phyloP scores from a whole-genome alignment of 1,284 basidiomycete genomes.

The Heterobasidion parviporum region DNA sequence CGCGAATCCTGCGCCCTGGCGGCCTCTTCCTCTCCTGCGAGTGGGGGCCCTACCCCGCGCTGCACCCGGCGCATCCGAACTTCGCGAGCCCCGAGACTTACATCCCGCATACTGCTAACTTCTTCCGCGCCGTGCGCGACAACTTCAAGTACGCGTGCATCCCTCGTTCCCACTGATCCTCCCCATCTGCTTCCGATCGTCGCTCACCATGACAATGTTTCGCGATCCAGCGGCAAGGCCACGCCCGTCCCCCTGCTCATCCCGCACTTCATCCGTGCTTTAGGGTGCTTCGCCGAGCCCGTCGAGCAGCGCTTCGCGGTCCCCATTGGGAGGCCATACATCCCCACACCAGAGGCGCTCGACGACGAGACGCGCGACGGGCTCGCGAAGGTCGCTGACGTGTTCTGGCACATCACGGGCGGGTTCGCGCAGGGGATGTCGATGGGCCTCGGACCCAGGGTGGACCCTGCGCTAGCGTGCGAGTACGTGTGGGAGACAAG shows the following conservation, averaged over 20 bases:
- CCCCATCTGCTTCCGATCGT: neutral
- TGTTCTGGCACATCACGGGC: neutral
- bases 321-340: slow-evolving; percentile 7
- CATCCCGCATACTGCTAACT: slow-evolving; percentile 4
- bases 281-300: slow-evolving; percentile 5
- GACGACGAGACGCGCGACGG: too few species aligned
- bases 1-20: slow-evolving; percentile 51
- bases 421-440: neutral
- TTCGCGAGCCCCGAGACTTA: neutral
- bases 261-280: slow-evolving; percentile 4
- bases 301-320: slow-evolving; percentile 5
- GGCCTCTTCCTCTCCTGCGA: slow-evolving; percentile 62
- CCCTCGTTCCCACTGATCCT: neutral
- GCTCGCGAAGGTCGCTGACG: neutral
- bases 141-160: neutral
- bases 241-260: slow-evolving; percentile 6
- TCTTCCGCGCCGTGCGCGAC: slow-evolving; percentile 1
- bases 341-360: neutral
- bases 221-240: neutral
- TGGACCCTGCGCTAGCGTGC: neutral
- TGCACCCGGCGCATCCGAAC: slow-evolving; percentile 19
- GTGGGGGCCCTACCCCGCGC: slow-evolving; percentile 35
- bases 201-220: neutral
- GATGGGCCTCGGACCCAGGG: neutral
- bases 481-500: neutral